Evolutionary conservation across 164 flowering plant species (phyloP), one percentile per base, ranked within the genome.

Genomic region (Vitis riparia): DNA sequence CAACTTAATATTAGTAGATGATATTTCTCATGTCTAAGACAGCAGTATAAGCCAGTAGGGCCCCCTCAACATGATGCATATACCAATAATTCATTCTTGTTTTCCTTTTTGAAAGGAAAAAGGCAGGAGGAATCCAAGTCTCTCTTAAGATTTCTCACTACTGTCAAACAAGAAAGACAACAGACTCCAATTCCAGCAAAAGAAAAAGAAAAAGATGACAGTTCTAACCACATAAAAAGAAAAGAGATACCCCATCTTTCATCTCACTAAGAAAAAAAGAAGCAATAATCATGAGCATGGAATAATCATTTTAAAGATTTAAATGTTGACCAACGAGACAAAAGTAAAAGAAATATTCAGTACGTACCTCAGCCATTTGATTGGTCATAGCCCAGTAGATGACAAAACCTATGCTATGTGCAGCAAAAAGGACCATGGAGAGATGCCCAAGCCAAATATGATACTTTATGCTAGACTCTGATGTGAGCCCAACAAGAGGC

Each of bases 381-480:
- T 84, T 1, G 7, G 82, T 78, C 12, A 72, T 67, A 16, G 72
- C 76, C 88, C 88, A 87, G 69, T 69, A 76, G 55, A 83, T 75
- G 63, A 78, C 55, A 67, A 70, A 85, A 37, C 85, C 80, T 8
- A 83, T 1, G 50, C 80, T 71, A 63, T 87, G 90, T 0, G 53
- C 59, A 12, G 74, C 12, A 55, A 80, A 83, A 17, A 85, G 77
- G 13, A 75, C n/a, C 62, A 56, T 77, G 0, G 78, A 67, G 14
- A 75, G 12, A 52, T 85, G 87, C 1, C 90, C 90, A 4, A 85
- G 78, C 90, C 90, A 87, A 0, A 83, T 84, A 71, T 85, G 90
- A 65, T 86, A 86, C 76, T 84, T 86, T 63, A 84, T 80, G 71
- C 84, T 82, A 0, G 84, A 75, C 77, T 87, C 88, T 1, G 84